Conservation (phyloP, 331 rosid species). For the Quercus phellos region DNA sequence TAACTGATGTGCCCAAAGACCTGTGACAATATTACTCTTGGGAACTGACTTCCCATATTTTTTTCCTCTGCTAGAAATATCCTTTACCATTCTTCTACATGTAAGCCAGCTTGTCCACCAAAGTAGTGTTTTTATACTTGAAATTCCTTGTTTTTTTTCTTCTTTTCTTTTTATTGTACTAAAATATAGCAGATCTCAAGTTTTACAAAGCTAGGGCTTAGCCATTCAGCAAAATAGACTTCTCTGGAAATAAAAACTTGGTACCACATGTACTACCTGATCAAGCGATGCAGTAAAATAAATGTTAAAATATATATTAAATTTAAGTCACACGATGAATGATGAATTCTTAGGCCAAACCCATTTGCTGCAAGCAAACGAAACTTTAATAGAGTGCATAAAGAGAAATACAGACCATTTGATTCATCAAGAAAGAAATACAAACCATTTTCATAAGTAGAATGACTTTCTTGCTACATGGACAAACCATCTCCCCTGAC, state of each 20-base stretch:
- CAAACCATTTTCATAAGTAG: slow-evolving; percentile 47
- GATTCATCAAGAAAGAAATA: background rate
- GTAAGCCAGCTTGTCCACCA: background rate
- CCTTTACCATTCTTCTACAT: background rate
- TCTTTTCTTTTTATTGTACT: background rate
- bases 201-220: background rate
- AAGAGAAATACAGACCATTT: slow-evolving; percentile 38
- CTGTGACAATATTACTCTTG: background rate
- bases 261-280: background rate
- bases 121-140: background rate
- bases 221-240: background rate
- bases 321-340: background rate
- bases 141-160: background rate
- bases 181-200: background rate
- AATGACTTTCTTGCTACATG: slow-evolving; percentile 44
- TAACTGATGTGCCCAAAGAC: background rate
- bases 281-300: background rate
- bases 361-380: background rate
- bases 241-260: background rate
- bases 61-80: background rate
- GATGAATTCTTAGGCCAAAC: background rate
- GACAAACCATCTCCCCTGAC: slow-evolving; percentile 56
- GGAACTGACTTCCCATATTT: background rate
- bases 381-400: background rate
- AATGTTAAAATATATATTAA: background rate